Conservation (phyloP, 2,329 filamentous ascomycete species). For the Penicillium italicum region DNA sequence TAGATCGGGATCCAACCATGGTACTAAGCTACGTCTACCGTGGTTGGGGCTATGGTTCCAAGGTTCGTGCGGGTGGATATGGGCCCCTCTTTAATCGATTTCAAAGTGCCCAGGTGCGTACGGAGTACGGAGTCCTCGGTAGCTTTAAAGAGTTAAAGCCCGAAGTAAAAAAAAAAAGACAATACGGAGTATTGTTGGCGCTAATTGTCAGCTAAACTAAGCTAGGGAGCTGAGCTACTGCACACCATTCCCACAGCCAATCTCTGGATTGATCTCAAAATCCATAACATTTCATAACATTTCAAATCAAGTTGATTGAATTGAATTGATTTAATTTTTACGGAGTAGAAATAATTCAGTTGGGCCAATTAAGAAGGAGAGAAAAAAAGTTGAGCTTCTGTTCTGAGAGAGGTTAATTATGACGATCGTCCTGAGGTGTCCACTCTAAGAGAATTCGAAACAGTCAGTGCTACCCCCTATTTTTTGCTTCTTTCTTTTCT, state of each 20-base stretch:
- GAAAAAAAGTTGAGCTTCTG: background rate
- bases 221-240: constrained; percentile 4
- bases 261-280: background rate
- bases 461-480: constrained; percentile 16
- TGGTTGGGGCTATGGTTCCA: background rate
- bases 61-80: background rate
- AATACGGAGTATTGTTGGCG: background rate
- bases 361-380: background rate
- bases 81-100: background rate
- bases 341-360: background rate
- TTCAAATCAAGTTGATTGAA: background rate
- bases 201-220: constrained; percentile 1
- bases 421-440: constrained; percentile 23
- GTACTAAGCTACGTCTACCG: background rate
- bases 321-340: too few species aligned
- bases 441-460: constrained; percentile 24
- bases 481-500: constrained; percentile 7
- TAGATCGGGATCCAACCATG: constrained; percentile 1
- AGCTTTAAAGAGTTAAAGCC: background rate
- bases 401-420: constrained; percentile 13
- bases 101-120: background rate
- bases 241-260: background rate
- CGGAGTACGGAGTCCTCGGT: background rate
- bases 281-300: background rate
- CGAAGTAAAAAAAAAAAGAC: background rate